These are phyloP conservation scores for Saururus chinensis DNA, from an alignment of 164 flowering plant genomes.

Conservation along the genomic window DNA sequence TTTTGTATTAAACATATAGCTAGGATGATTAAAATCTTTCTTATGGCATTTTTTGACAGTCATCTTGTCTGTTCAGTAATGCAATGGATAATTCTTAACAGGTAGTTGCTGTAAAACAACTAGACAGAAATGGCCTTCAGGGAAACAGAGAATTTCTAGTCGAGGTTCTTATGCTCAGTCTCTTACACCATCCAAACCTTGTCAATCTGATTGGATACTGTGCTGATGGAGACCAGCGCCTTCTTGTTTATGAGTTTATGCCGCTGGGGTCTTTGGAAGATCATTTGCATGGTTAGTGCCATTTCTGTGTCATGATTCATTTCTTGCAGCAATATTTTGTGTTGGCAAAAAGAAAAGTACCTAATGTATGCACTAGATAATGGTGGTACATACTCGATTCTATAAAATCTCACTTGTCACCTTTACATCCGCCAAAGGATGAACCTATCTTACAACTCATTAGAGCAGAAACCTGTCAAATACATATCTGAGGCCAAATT, in stretches of 20 bases:
- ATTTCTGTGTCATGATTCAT: neutral
- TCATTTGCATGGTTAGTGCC: conserved; percentile 70
- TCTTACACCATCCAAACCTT: conserved; percentile 76
- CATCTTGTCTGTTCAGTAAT: neutral
- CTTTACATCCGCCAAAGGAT: too few species aligned
- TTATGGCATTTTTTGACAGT: neutral
- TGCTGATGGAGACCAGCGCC: conserved; percentile 94
- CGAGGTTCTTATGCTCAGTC: conserved; percentile 95
- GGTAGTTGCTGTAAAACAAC: conserved; percentile 93
- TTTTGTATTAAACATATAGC: neutral
- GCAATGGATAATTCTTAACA: conserved; percentile 16
- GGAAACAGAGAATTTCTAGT: conserved; percentile 89
- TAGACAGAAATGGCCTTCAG: conserved; percentile 84
- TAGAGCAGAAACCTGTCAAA: too few species aligned
- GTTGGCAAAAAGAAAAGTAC: neutral
- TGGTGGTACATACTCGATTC: too few species aligned
- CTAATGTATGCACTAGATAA: too few species aligned
- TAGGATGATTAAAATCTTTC: neutral
- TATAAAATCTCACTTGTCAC: too few species aligned
- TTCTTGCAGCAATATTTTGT: too few species aligned
- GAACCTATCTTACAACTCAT: too few species aligned
- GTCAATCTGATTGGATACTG: conserved; percentile 90
- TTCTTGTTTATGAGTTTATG: conserved; percentile 92
- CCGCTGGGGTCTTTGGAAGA: conserved; percentile 89
- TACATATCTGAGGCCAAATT: too few species aligned